phyloP scores from a whole-genome alignment of 1,139 yeast species.

The Taphrina betulina region DNA sequence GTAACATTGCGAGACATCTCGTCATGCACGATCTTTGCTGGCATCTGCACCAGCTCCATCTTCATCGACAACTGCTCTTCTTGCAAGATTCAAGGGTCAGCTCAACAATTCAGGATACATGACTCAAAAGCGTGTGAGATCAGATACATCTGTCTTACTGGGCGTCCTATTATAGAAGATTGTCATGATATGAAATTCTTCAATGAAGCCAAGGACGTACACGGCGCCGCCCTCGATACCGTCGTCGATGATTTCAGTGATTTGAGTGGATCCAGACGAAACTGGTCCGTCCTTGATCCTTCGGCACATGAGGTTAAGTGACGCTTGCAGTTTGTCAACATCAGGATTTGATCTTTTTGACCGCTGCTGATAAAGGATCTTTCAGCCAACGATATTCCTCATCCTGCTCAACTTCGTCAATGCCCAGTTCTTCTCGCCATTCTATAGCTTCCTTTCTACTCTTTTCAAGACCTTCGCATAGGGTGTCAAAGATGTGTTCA shows the following conservation, averaged over 20 bases:
- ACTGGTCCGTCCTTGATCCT: constrained; percentile 14
- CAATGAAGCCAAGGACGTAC: neutral
- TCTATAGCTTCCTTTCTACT: constrained; percentile 8
- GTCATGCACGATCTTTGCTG: neutral
- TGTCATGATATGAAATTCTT: constrained; percentile 10
- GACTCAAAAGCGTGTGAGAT: neutral
- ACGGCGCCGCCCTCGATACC: neutral
- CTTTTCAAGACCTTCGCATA: constrained; percentile 18
- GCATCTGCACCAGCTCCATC: constrained; percentile 9
- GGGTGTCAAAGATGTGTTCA: constrained; percentile 13
- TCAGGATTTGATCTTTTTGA: constrained; percentile 3
- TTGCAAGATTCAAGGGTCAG: constrained; percentile 3
- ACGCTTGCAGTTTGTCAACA: too few relatives aligned
- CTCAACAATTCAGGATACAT: constrained; percentile 25
- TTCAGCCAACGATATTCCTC: constrained; percentile 4
- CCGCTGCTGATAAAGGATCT: constrained; percentile 1
- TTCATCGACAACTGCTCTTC: constrained; percentile 7
- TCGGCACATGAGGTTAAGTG: too few relatives aligned
- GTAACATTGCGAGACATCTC: constrained; percentile 14
- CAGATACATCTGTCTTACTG: constrained; percentile 15
- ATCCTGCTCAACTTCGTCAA: constrained; percentile 29
- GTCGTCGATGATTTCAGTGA: constrained; percentile 27
- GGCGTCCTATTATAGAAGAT: constrained; percentile 28
- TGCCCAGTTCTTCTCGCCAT: constrained; percentile 24
- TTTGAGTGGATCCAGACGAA: constrained; percentile 15